Base-by-base conservation (phyloP, 2,329 filamentous ascomycete species). In the Sporothrix mexicana region DNA sequence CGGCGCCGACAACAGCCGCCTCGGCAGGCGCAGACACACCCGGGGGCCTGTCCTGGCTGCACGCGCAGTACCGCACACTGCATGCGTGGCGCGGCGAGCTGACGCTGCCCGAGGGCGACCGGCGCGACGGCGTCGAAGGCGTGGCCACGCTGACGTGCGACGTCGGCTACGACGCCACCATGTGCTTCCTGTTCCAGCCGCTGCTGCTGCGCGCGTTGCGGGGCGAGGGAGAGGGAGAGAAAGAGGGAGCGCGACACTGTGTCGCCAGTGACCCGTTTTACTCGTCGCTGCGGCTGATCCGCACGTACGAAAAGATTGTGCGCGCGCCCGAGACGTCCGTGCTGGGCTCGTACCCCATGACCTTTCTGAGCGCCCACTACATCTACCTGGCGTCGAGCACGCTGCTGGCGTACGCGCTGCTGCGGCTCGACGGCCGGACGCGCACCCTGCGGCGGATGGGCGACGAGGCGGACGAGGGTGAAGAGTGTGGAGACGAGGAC, bases 181-280 rank as follows among this genome's bases (percentile, higher is more conserved):
- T 80, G 67, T 77, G 76, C 64, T 80, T 80, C 64, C 76, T 80
- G 17, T 79, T 79, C 71, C 79, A 80, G 74, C 78, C 79, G 15
- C 76, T 79, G 8, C 75, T 80, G 2, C 67, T 76, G 8, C 57
- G 41, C 2, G 74, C 75, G 0, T 70, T 76, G 13, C 72, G 71
- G n/a, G n/a, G n/a, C n/a, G n/a, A n/a, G n/a, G n/a, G n/a, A n/a
- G n/a, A n/a, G n/a, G n/a, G n/a, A n/a, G n/a, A n/a, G n/a, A n/a
- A n/a, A n/a, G n/a, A n/a, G n/a, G n/a, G n/a, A n/a, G n/a, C n/a
- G n/a, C n/a, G n/a, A n/a, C n/a, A n/a, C n/a, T n/a, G n/a, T n/a
- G n/a, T 79, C 5, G 78, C 79, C 1, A 73, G 76, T 0, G 79
- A 80, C 73, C 78, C 77, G 55, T 80, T 78, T 53, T 76, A 78